Base-by-base conservation (phyloP, 805 yeast species). In the Maudiozyma barnettii region DNA sequence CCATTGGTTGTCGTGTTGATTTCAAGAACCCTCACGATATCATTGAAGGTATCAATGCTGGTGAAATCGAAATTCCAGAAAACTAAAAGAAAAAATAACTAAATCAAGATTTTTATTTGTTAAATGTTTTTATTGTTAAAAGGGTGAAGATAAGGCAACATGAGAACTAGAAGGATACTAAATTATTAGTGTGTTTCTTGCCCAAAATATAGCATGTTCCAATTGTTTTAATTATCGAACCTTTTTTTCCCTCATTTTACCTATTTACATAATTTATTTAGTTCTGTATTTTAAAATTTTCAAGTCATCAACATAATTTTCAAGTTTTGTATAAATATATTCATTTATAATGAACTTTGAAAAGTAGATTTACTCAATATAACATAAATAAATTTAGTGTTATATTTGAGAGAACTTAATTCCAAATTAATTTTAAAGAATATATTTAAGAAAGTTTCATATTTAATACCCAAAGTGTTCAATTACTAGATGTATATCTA, bases 1-100 rank as follows among this genome's bases (percentile, higher is more conserved):
- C 97, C 59, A 95, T 93, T 70, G 99, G 99, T 69, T 90, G 96
- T 79, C 90, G 97, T 78, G 97, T 93, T 71, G 91, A 89, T 76
- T 95, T 90, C 78, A 91, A 93, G 83, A 91, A 91, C 83, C 96
- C 99, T 65, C 98, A 93, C 74, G 97, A 86, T 76, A 84, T 91
- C 78, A 91, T 93, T 69, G 99, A 90, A 65, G 96, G 91, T 74
- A 93, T 93, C 74, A 82, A 91, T 79, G 91, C 84, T 75, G 99
- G 99, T 77, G 96, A 89, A 77, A 83, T 93, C 71, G 98, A 91
- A 62, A 72, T 70, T 60, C 67, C 67, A 60, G 65, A 55, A 56
- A 61, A 57, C 63, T 64, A 63, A 64, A 57, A 16, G 36, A n/a
- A 16, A 16, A 33, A 33, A 39, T 14, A 19, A 18, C 41, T 31